A percentile compares a stretch with the other conserved stretches of the same genome.
phyloP scores from a whole-genome alignment of 352 stramenopile genomes.

The Globisporangium cederbergense region DNA sequence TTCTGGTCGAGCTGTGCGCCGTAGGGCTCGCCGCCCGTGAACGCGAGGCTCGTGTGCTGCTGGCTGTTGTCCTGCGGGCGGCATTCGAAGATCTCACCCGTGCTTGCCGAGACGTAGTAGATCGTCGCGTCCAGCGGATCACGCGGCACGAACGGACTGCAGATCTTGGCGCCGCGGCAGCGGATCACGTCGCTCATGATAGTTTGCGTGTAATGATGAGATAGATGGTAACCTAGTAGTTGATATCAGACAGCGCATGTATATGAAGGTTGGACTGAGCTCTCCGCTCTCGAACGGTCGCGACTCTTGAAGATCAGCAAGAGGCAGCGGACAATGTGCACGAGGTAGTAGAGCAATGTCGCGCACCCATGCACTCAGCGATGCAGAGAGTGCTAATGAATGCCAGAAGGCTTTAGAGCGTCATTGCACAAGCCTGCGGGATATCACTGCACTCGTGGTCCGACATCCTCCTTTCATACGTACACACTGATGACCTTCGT shows the following conservation, averaged over 20 bases:
- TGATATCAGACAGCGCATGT: background rate
- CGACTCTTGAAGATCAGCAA: constrained; percentile 1
- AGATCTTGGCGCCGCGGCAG: constrained; percentile 71
- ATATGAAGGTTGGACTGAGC: background rate
- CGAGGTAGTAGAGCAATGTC: background rate
- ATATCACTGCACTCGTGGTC: too few relatives aligned
- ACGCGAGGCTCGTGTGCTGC: constrained; percentile 32
- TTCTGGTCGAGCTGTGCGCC: constrained; percentile 62
- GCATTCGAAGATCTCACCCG: constrained; percentile 62
- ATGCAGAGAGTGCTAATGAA: too few relatives aligned
- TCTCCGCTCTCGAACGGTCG: background rate
- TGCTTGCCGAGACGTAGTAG: constrained; percentile 73
- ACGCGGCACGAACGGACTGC: constrained; percentile 54
- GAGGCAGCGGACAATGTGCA: background rate
- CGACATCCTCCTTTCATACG: background rate
- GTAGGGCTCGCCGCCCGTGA: constrained; percentile 65
- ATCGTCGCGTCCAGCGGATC: constrained; percentile 26
- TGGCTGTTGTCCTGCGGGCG: constrained; percentile 27
- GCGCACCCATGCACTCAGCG: too few relatives aligned
- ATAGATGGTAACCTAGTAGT: too few relatives aligned
- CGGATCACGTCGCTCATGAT: constrained; percentile 36
- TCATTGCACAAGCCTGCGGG: too few relatives aligned
- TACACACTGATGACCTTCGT: background rate
- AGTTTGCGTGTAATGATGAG: background rate
- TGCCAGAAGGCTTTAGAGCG: too few relatives aligned